Conservation (phyloP, 2,329 filamentous ascomycete species). For the Leptoxyphium fumago region DNA sequence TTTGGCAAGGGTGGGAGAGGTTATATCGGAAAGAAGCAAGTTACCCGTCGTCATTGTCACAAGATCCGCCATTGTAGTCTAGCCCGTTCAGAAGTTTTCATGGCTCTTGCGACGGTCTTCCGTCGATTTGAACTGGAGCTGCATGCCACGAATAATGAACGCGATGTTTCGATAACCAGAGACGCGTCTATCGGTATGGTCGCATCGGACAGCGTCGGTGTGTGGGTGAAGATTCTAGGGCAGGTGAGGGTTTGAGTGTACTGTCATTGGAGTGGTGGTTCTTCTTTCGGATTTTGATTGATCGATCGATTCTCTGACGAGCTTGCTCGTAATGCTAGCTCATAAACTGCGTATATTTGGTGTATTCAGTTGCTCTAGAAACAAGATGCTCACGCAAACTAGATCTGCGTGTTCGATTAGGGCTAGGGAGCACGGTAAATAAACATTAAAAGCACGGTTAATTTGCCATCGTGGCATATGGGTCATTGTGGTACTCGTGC, state of each 20-base stretch:
- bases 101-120: background rate
- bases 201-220: background rate
- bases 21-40: background rate
- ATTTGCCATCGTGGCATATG: too few species aligned
- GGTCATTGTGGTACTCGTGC: too few species aligned
- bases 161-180: background rate
- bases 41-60: background rate
- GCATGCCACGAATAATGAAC: background rate
- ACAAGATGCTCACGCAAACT: too few species aligned
- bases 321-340: too few species aligned
- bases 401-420: too few species aligned
- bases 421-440: too few species aligned
- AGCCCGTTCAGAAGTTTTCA: background rate
- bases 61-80: background rate
- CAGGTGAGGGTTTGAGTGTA: background rate
- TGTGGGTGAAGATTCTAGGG: background rate
- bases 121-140: background rate
- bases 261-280: too few species aligned
- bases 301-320: too few species aligned
- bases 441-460: too few species aligned
- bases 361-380: too few species aligned
- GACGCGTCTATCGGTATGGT: background rate
- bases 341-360: too few species aligned
- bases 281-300: too few species aligned
- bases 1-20: background rate